Conservation (phyloP, 768 basidiomycete species). For the Crepidotus variabilis region DNA sequence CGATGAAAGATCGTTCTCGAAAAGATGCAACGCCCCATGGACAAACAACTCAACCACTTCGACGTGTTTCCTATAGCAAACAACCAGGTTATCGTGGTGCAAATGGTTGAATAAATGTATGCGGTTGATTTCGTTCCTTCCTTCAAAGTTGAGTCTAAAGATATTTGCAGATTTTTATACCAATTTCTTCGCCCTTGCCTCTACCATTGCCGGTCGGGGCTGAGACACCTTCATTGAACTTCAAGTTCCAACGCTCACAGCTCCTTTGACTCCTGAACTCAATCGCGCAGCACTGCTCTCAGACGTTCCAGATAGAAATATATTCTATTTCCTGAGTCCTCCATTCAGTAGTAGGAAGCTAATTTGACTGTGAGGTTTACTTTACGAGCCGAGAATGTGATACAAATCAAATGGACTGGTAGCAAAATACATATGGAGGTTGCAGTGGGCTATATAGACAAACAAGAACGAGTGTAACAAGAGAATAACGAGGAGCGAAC, state of each 20-base stretch:
- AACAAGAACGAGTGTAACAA: slow-evolving; percentile 11
- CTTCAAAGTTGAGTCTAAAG: no score
- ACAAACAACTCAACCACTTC: background rate
- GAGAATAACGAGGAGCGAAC: slow-evolving; percentile 17
- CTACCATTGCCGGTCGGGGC: no score
- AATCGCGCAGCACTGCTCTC: background rate
- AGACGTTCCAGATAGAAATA: background rate
- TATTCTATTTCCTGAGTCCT: slow-evolving; percentile 1
- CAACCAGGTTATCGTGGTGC: background rate
- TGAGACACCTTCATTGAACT: no score
- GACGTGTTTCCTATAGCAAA: background rate
- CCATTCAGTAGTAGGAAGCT: background rate
- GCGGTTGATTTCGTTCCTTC: background rate
- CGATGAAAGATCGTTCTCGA: background rate
- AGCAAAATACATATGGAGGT: slow-evolving; percentile 8
- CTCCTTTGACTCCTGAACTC: background rate
- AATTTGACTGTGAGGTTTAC: background rate
- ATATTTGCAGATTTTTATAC: no score
- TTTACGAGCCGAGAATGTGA: slow-evolving; percentile 1
- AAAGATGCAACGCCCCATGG: background rate
- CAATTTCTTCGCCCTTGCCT: slow-evolving; percentile 10
- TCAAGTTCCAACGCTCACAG: background rate
- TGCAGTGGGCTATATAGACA: slow-evolving; percentile 11
- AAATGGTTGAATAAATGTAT: background rate
- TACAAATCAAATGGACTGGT: slow-evolving; percentile 9